Base-by-base conservation (phyloP, 306 rosid genomes). In the Cicer pinnatifidum region DNA sequence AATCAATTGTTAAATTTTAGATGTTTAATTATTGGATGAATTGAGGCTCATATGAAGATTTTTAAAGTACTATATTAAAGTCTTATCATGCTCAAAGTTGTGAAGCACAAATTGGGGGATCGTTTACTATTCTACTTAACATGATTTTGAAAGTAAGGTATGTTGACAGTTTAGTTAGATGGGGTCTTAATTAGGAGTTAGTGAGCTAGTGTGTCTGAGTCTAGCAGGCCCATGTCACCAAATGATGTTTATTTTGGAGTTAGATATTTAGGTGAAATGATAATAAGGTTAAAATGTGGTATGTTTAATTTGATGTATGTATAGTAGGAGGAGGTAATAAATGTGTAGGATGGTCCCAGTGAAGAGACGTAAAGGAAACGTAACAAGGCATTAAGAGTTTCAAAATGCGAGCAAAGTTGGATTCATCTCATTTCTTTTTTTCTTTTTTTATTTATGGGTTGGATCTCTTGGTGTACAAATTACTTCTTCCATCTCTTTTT, bases 281-380 rank as follows among this genome's bases (percentile, higher is more conserved):
- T 38, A 7, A 51, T 41, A 59, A 10, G 67, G 13, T 63, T 39
- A 39, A 62, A 9, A 63, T 63, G 50, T 39, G 51, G 16, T 47
- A 15, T 38, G 50, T 38, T 37, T 57, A 57, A 4, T 6, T 6
- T 50, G 20, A 50, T 50, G 9, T 13, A 11, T 17, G 59, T 40
- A 9, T 20, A 50, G 56, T 20, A 46, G n/a, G 39, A 8, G 39
- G 10, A n/a, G 65, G 28, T 45, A 72, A 23, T 72, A 9, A 45
- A 44, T 8, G 40, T n/a, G 5, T 11, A 9, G 50, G 68, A 66
- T 72, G 83, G 75, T 19, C 51, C 39, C 17, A 17, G 3, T 4
- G 69, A 0, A 33, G 78, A 76, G 78, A 71, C 81, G 81, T 81
- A 64, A 76, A 56, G 78, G 74, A 47, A 46, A 81, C 84, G 81